Evolutionary conservation across 345 rosid species (phyloP).

Genomic region (Cardiospermum halicacabum): DNA sequence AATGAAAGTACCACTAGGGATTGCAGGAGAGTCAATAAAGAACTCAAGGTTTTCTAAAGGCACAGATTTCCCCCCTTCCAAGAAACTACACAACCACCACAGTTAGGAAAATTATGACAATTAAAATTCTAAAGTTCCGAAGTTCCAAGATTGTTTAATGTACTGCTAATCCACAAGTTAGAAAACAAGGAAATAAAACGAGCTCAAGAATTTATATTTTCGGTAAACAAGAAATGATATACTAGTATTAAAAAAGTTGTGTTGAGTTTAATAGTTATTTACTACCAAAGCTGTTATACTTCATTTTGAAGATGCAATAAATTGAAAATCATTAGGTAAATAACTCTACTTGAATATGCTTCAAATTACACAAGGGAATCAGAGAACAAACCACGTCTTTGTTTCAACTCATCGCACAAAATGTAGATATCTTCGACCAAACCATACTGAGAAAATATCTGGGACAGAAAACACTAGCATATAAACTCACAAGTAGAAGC

Average conservation of each 20-base stretch:
- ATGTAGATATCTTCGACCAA: slow-evolving; percentile 65
- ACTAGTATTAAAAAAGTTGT: background rate
- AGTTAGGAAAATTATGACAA: background rate
- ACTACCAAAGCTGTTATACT: background rate
- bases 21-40: background rate
- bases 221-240: background rate
- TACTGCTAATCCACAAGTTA: background rate
- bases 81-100: no score
- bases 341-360: background rate
- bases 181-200: background rate
- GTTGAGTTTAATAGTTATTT: background rate
- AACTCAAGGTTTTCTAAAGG: background rate
- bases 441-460: slow-evolving; percentile 79
- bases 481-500: slow-evolving; percentile 9
- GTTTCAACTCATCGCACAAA: slow-evolving; percentile 58
- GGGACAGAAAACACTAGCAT: slow-evolving; percentile 19
- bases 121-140: background rate
- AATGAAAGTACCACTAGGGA: background rate
- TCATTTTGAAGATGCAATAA: background rate
- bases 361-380: background rate
- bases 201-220: background rate
- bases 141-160: background rate
- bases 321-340: slow-evolving; percentile 7
- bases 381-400: slow-evolving; percentile 55
- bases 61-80: no score